These are phyloP conservation scores for Rubia tinctorum DNA, from an alignment of 305 asterid genomes.

Conservation along the genomic window DNA sequence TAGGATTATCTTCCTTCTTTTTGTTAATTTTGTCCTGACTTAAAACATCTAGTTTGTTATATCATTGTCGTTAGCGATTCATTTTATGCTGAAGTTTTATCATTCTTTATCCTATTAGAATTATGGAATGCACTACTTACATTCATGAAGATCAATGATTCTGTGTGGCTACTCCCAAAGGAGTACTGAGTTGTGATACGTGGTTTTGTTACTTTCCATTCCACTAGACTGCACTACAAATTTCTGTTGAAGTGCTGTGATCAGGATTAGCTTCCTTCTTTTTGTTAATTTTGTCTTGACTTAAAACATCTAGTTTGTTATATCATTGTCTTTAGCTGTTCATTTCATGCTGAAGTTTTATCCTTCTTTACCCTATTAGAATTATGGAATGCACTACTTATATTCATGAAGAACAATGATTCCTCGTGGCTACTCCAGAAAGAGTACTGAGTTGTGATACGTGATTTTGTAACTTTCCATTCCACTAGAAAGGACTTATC, in stretches of 20 bases:
- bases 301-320: background rate
- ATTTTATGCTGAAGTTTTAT: background rate
- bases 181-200: background rate
- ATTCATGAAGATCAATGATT: background rate
- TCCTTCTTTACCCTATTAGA: background rate
- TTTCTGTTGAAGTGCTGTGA: background rate
- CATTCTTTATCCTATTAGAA: background rate
- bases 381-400: background rate
- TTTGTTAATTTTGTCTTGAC: background rate
- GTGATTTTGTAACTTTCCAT: background rate
- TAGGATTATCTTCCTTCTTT: slow-evolving; percentile 2
- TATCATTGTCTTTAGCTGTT: background rate
- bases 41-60: background rate
- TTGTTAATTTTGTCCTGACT: background rate
- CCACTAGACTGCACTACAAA: background rate
- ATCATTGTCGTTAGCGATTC: background rate
- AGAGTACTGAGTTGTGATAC: background rate
- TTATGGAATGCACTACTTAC: background rate
- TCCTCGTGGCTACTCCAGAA: background rate
- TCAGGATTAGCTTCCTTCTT: slow-evolving; percentile 1
- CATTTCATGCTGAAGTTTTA: background rate
- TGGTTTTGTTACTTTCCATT: background rate
- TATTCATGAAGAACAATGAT: background rate
- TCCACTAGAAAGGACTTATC: background rate
- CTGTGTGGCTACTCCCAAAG: background rate